phyloP scores from a whole-genome alignment of 306 rosid species.

The Cicer yamashitae region DNA sequence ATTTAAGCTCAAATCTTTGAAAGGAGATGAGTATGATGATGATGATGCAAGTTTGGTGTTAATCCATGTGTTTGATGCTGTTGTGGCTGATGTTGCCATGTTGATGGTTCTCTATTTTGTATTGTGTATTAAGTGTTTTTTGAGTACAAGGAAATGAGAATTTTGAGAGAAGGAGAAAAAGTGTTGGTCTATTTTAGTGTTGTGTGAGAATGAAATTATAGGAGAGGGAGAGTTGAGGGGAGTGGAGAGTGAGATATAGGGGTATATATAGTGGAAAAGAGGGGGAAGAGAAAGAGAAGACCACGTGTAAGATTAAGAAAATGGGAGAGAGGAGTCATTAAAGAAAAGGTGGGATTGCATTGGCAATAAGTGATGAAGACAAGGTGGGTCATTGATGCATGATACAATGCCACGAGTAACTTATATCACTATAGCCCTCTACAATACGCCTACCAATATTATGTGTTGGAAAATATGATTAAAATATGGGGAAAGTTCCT shows the following conservation, averaged over 20 bases:
- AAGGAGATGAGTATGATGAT: constrained; percentile 30
- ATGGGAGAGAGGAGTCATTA: constrained; percentile 38
- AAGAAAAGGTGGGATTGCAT: constrained; percentile 23
- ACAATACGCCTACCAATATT: neutral
- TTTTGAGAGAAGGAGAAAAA: no score
- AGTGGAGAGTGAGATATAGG: constrained; percentile 45
- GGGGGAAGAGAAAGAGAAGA: constrained; percentile 46
- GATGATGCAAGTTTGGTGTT: constrained; percentile 34
- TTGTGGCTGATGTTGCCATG: constrained; percentile 13
- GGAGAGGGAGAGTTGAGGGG: constrained; percentile 32
- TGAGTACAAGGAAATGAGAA: no score
- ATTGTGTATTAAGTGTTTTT: no score
- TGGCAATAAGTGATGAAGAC: constrained; percentile 62
- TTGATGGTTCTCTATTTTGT: constrained; percentile 42
- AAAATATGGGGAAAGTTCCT: constrained; percentile 44
- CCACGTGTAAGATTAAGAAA: constrained; percentile 78
- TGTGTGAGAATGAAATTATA: constrained; percentile 1
- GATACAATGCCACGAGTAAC: constrained; percentile 59
- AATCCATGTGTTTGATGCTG: constrained; percentile 45
- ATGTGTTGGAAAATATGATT: neutral
- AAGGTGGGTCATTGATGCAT: constrained; percentile 51
- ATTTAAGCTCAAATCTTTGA: constrained; percentile 32
- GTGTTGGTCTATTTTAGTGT: neutral
- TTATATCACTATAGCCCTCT: constrained; percentile 33
- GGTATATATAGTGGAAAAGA: constrained; percentile 54